phyloP scores from a whole-genome alignment of 805 yeast genomes.

The Clavispora fructus region DNA sequence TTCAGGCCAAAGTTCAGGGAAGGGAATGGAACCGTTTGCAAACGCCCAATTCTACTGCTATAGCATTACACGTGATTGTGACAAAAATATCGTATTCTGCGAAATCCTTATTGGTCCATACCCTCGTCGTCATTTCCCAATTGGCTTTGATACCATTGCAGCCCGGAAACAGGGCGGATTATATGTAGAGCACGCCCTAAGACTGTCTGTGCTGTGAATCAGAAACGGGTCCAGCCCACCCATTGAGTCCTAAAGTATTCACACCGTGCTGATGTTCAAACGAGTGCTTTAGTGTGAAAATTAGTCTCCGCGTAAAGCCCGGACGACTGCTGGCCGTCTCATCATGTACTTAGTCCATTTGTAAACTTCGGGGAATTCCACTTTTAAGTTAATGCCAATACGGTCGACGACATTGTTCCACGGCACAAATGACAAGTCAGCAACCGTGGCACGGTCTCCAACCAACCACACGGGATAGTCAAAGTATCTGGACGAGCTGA shows the following conservation, averaged over 20 bases:
- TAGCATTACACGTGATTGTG: not conserved
- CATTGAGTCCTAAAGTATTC: not conserved
- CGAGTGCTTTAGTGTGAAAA: not conserved
- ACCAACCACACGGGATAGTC: conserved; percentile 95
- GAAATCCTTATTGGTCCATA: not conserved
- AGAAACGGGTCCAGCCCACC: not conserved
- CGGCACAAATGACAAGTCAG: conserved; percentile 89
- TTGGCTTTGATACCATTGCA: not conserved
- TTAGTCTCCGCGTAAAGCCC: conserved; percentile 74
- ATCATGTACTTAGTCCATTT: conserved; percentile 95
- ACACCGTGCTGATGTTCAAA: not conserved
- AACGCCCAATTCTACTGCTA: too few relatives aligned
- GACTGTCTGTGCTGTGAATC: not conserved
- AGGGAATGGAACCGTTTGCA: too few relatives aligned
- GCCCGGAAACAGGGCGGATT: not conserved
- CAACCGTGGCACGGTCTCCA: conserved; percentile 74
- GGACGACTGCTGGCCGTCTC: conserved; percentile 87
- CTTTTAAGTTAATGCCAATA: conserved; percentile 80
- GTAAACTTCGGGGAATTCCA: conserved; percentile 91
- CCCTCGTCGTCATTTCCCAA: not conserved
- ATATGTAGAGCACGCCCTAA: not conserved
- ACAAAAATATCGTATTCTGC: not conserved
- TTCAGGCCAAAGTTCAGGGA: too few relatives aligned
- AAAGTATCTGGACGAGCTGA: conserved; percentile 78
- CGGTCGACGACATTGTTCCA: conserved; percentile 96